A percentile compares a stretch with the other conserved stretches of the same genome.
These are phyloP conservation scores for Cystofilobasidium capitatum DNA, from an alignment of 768 basidiomycete species.

Conservation along the genomic window DNA sequence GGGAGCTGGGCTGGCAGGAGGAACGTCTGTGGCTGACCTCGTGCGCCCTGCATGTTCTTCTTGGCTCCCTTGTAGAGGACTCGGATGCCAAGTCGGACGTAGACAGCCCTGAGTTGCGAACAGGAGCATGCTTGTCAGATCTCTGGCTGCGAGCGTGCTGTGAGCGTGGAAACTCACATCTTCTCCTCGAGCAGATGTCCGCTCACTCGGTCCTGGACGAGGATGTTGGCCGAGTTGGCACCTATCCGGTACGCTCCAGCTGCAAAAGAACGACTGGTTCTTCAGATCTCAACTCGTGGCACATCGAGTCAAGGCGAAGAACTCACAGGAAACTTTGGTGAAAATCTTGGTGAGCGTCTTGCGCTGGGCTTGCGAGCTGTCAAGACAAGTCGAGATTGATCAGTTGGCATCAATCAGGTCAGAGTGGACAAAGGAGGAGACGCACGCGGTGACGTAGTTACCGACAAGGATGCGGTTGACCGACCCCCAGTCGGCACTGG, in stretches of 20 bases:
- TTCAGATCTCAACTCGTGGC: background rate
- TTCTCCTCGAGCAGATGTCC: conserved; percentile 95
- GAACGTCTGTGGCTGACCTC: conserved; percentile 55
- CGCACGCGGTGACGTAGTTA: conserved; percentile 66
- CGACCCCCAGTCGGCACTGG: conserved; percentile 80
- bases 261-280: background rate
- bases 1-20: background rate
- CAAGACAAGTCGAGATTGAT: background rate
- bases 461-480: conserved; percentile 84
- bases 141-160: background rate
- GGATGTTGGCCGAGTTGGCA: conserved; percentile 92
- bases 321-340: conserved; percentile 33
- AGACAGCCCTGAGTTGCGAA: conserved; percentile 48
- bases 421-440: background rate
- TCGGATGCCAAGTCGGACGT: conserved; percentile 84
- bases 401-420: background rate
- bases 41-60: conserved; percentile 74
- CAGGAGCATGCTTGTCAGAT: background rate
- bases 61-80: conserved; percentile 81
- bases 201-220: conserved; percentile 79
- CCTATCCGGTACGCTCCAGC: conserved; percentile 78
- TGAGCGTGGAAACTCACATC: conserved; percentile 49
- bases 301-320: conserved; percentile 42
- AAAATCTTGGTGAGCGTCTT: conserved; percentile 94
- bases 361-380: conserved; percentile 71